Conservation (phyloP, 768 basidiomycete genomes). For the Crepidotus variabilis region DNA sequence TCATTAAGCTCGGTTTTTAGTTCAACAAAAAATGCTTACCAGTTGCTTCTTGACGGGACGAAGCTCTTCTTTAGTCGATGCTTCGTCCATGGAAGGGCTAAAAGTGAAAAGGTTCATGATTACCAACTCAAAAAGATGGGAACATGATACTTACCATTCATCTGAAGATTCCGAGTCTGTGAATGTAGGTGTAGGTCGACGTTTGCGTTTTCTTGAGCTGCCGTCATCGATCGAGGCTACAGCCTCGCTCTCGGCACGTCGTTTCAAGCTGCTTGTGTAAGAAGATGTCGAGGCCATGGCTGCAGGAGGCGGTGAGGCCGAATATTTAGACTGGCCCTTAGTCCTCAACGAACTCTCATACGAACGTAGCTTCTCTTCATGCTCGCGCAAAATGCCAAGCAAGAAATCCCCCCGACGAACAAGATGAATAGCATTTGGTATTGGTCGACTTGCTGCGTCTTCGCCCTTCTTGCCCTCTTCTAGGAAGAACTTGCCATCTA, state of each 20-base stretch:
- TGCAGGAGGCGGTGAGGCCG: conserved; percentile 72
- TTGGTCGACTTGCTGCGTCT: conserved; percentile 78
- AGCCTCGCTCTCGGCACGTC: conserved; percentile 83
- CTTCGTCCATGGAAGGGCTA: conserved; percentile 95
- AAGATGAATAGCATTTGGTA: conserved; percentile 97
- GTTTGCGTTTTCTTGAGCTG: conserved; percentile 73
- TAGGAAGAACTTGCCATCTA: conserved; percentile 94
- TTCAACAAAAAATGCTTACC: conserved; percentile 38
- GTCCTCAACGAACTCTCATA: conserved; percentile 78
- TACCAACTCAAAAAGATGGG: conserved; percentile 7
- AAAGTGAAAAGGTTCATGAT: background rate
- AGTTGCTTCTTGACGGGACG: conserved; percentile 97
- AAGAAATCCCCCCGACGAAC: conserved; percentile 97
- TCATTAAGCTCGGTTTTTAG: conserved; percentile 11
- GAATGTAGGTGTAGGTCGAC: conserved; percentile 93
- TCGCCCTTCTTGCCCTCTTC: conserved; percentile 96
- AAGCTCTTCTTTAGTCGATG: conserved; percentile 87
- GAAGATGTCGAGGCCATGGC: conserved; percentile 64
- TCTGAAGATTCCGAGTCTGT: conserved; percentile 93
- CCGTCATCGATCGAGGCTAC: conserved; percentile 76
- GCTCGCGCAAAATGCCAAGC: conserved; percentile 75
- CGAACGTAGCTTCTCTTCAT: conserved; percentile 87
- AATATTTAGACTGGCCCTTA: conserved; percentile 66
- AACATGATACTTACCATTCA: conserved; percentile 70
- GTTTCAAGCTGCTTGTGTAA: conserved; percentile 56